A percentile compares a stretch with the other conserved stretches of the same genome.
Conservation (phyloP, 768 basidiomycete genomes). For the Lyophyllum decastes region DNA sequence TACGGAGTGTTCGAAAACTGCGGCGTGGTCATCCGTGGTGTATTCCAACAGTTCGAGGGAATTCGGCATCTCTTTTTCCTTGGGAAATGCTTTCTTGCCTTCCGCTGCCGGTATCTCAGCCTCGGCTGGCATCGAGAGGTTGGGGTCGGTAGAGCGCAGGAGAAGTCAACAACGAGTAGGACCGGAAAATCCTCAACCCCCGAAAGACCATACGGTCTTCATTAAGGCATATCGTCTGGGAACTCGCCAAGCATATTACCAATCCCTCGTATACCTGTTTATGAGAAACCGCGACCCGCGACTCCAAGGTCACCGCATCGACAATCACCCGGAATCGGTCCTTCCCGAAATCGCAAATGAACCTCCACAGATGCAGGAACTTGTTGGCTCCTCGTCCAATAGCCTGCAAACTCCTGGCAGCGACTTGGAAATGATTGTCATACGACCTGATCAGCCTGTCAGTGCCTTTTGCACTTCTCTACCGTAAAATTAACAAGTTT, state of each 20-base stretch:
- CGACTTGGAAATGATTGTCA: not conserved
- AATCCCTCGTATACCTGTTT: slow-evolving; percentile 4
- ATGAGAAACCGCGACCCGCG: not conserved
- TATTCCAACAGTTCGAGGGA: slow-evolving; percentile 14
- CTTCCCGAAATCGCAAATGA: no score
- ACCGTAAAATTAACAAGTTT: no score
- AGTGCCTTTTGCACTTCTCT: not conserved
- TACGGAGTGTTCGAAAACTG: slow-evolving; percentile 18
- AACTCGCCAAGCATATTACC: slow-evolving; percentile 1
- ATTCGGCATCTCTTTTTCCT: slow-evolving; percentile 13
- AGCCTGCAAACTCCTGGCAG: not conserved
- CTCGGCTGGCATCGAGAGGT: slow-evolving; percentile 3
- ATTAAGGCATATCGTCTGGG: no score
- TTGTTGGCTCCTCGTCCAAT: no score
- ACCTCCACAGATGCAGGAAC: no score
- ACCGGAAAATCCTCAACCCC: not conserved
- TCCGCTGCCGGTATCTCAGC: not conserved
- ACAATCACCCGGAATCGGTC: no score
- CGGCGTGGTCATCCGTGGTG: slow-evolving; percentile 17
- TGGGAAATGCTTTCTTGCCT: slow-evolving; percentile 2
- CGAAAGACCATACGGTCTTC: slow-evolving; percentile 16
- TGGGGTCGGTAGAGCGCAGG: slow-evolving; percentile 7
- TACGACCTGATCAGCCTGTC: not conserved
- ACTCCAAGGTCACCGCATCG: no score
- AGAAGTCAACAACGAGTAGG: slow-evolving; percentile 4